Percentiles rank a stretch among this genome's conserved stretches.
Conservation (phyloP, 345 rosid species). For the Linum trigynum region DNA sequence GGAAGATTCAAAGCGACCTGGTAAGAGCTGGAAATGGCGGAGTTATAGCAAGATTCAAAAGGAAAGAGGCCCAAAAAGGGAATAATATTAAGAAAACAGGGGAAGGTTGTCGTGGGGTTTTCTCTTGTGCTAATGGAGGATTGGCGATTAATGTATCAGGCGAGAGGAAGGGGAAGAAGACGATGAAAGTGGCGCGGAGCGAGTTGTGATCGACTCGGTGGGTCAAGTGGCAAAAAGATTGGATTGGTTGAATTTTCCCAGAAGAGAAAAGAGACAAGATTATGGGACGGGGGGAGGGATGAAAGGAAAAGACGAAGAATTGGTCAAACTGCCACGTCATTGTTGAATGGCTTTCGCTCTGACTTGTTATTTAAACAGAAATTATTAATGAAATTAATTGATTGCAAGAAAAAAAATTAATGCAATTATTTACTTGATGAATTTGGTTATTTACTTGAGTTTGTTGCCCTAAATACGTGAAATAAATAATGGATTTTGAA, state of each 20-base stretch:
- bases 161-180: not conserved
- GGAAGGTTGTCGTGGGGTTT: not conserved
- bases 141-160: not conserved
- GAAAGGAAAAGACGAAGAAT: constrained; percentile 4
- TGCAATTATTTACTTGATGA: too few relatives aligned
- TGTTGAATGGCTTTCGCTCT: not conserved
- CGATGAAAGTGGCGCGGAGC: too few relatives aligned
- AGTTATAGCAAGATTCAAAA: constrained; percentile 7
- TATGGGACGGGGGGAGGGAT: not conserved
- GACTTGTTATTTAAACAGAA: not conserved
- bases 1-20: constrained; percentile 50
- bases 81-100: not conserved
- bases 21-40: constrained; percentile 23
- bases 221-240: too few relatives aligned
- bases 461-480: too few relatives aligned
- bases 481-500: too few relatives aligned
- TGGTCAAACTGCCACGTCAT: constrained; percentile 36
- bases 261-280: not conserved
- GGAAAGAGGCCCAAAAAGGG: constrained; percentile 9
- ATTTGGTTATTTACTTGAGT: too few relatives aligned
- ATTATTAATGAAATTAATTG: too few relatives aligned
- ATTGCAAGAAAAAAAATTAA: too few relatives aligned
- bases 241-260: too few relatives aligned
- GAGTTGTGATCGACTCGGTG: too few relatives aligned
- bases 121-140: not conserved